Base-by-base conservation (phyloP, 1,284 basidiomycete genomes). In the Tremellales sp. region DNA sequence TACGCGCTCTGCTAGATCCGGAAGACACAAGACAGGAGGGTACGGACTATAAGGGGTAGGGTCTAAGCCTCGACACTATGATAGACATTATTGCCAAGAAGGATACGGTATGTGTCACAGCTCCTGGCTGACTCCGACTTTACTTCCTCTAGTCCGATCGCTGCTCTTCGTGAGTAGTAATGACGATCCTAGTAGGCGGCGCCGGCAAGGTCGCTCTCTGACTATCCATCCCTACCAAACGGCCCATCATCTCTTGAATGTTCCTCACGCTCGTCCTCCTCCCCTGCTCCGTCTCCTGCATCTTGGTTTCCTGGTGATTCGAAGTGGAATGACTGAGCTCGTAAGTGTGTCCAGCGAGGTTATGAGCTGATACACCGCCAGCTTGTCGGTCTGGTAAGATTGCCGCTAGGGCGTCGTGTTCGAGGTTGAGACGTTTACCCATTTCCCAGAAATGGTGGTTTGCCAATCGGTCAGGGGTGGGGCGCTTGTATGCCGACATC, bases 371-470 rank as follows among this genome's bases (percentile, higher is more conserved):
- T 31, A 31, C 29, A 8, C 29, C 29, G 8, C 29, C 29, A 8
- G 29, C 29, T 8, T 31, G 29, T 31, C 29, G 29, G 15, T 31
- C 29, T 31, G 29, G 29, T 8, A 31, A 15, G 29, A 31, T 31
- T 8, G 22, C 35, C 2, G 47, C 50, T 43, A 61, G 49, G 5
- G 50, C 47, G 13, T 59, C 56, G 12, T 45, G 52, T 21, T 53
- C 54, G 13, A 64, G 48, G 44, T 64, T 64, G 27, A 64, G 51
- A 22, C 62, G 48, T n/a, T 57, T 52, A 23, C 62, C 62, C n/a
- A 64, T 43, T 25, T 62, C 60, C 15, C 29, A 40, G 47, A 53
- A 57, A 11, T 54, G 57, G 39, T 48, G 45, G 37, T 26, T 24
- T 8, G 57, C 47, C 33, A 53, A 49, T 23, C 49, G 46, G 22